Evolutionary conservation across 2,329 filamentous ascomycete genomes (phyloP).

Genomic region (Thielaviopsis euricoi): DNA sequence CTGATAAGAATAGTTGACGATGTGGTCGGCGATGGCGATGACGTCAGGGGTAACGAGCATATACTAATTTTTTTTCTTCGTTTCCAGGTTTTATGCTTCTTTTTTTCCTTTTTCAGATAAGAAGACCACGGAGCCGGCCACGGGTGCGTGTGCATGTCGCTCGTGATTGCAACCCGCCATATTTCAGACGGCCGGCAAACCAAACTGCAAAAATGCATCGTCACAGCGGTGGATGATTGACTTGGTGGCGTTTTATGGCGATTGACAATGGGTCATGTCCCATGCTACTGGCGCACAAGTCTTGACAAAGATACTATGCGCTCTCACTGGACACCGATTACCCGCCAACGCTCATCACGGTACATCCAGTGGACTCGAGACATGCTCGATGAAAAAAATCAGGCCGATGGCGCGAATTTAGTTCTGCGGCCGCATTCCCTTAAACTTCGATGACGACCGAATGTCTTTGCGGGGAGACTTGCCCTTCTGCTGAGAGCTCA

Average conservation of each 20-base stretch:
- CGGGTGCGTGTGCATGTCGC: neutral
- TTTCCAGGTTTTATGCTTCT: neutral
- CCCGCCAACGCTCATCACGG: neutral
- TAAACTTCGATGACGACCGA: slow-evolving; percentile 5
- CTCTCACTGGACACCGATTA: neutral
- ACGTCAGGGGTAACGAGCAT: neutral
- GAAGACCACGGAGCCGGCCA: neutral
- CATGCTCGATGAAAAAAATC: neutral
- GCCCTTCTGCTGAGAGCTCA: slow-evolving; percentile 2
- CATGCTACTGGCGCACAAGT: neutral
- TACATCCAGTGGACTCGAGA: neutral
- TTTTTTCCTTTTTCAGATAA: slow-evolving; percentile 6
- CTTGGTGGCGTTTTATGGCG: neutral
- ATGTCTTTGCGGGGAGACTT: slow-evolving; percentile 1
- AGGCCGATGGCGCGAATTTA: neutral
- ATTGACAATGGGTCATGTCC: neutral
- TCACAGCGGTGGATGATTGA: neutral
- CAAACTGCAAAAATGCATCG: neutral
- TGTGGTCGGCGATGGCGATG: neutral
- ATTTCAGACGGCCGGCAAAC: slow-evolving; percentile 6
- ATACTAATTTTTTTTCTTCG: slow-evolving; percentile 3
- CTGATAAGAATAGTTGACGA: neutral
- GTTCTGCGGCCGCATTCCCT: neutral
- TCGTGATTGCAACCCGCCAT: neutral
- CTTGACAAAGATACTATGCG: neutral